Evolutionary conservation across 768 basidiomycete species (phyloP).

Genomic region (Gymnopilus junonius): DNA sequence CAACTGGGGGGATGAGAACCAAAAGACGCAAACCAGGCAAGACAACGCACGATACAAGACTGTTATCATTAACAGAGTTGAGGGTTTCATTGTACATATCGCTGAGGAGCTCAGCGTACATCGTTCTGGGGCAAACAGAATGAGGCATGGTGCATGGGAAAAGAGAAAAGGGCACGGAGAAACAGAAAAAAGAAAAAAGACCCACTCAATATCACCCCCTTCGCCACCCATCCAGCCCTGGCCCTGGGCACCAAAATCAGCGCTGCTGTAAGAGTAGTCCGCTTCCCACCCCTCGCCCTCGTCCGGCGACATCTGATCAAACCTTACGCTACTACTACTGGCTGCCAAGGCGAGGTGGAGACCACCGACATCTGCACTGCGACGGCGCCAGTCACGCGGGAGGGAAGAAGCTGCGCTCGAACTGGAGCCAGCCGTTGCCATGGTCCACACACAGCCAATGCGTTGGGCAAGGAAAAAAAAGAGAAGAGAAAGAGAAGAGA

Average conservation of each 20-base stretch:
- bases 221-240: constrained; percentile 71
- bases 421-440: constrained; percentile 7
- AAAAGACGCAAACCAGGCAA: constrained; percentile 8
- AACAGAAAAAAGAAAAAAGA: constrained; percentile 14
- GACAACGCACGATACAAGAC: constrained; percentile 44
- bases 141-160: constrained; percentile 4
- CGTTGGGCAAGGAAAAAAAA: too few species aligned
- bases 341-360: constrained; percentile 73
- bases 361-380: constrained; percentile 91
- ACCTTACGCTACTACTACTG: too few species aligned
- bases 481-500: background rate
- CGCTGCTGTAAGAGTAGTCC: background rate
- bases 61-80: constrained; percentile 66
- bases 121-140: constrained; percentile 38
- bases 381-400: constrained; percentile 43
- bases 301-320: background rate
- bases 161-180: background rate
- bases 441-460: too few species aligned
- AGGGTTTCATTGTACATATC: constrained; percentile 86
- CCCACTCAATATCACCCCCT: constrained; percentile 54
- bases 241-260: constrained; percentile 54
- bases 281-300: background rate
- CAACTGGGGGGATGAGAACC: background rate
- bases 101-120: constrained; percentile 81
- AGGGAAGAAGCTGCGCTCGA: too few species aligned